phyloP scores from a whole-genome alignment of 1,284 basidiomycete genomes.

The Pholiota adiposa region DNA sequence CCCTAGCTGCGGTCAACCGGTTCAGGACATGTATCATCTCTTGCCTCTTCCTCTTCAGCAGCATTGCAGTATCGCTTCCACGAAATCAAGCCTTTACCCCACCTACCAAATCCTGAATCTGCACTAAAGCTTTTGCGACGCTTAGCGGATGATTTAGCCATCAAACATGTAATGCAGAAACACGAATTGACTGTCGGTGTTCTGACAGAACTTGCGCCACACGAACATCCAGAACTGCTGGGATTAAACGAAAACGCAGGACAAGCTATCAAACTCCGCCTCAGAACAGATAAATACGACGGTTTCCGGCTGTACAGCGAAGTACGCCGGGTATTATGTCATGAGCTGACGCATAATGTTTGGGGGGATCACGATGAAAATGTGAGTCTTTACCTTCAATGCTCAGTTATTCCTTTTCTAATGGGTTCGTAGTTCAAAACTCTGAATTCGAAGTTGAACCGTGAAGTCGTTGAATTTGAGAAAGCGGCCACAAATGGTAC shows the following conservation, averaged over 20 bases:
- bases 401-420: background rate
- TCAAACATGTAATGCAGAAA: constrained; percentile 68
- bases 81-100: constrained; percentile 57
- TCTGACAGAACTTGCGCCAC: constrained; percentile 76
- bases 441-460: constrained; percentile 75
- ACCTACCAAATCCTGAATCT: constrained; percentile 64
- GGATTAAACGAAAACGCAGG: constrained; percentile 74
- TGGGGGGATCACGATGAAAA: constrained; percentile 75
- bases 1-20: constrained; percentile 60
- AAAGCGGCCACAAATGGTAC: constrained; percentile 53
- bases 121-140: constrained; percentile 57
- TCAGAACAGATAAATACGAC: constrained; percentile 72
- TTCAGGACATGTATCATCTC: constrained; percentile 24
- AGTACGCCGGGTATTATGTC: constrained; percentile 70
- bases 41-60: constrained; percentile 33
- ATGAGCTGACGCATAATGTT: constrained; percentile 78
- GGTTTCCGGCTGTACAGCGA: constrained; percentile 72
- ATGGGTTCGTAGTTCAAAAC: constrained; percentile 61
- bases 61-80: constrained; percentile 65
- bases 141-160: constrained; percentile 70
- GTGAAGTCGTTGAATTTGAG: constrained; percentile 74
- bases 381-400: constrained; percentile 44
- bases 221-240: constrained; percentile 71
- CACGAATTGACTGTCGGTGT: constrained; percentile 69
- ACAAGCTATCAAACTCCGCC: constrained; percentile 63